Evolutionary conservation across 139 green algal genomes (phyloP).

Genomic region (Chlorella ohadii): DNA sequence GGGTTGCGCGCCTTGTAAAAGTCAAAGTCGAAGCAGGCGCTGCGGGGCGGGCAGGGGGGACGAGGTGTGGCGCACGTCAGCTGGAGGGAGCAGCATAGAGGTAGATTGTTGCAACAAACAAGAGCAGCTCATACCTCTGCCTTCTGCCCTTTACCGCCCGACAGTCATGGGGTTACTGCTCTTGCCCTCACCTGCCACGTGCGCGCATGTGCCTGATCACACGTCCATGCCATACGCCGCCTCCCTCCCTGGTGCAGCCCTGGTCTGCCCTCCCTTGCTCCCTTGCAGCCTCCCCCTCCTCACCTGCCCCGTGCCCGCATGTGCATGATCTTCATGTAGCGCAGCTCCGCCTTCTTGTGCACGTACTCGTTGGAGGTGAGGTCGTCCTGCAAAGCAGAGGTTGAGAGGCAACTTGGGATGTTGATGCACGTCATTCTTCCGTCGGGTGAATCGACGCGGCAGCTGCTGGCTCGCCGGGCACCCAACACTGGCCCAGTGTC

Average conservation of each 20-base stretch:
- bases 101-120: too few relatives aligned
- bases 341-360: conserved; percentile 17
- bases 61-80: not conserved
- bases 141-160: too few relatives aligned
- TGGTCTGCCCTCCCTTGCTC: too few relatives aligned
- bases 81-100: too few relatives aligned
- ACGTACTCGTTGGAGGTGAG: conserved; percentile 51
- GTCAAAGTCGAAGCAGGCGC: conserved; percentile 72
- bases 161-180: too few relatives aligned
- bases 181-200: conserved; percentile 21
- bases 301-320: conserved; percentile 40
- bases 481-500: not conserved
- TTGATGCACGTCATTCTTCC: too few relatives aligned
- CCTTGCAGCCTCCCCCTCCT: too few relatives aligned
- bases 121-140: too few relatives aligned
- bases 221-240: too few relatives aligned
- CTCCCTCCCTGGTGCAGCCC: too few relatives aligned
- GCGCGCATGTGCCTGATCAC: conserved; percentile 32
- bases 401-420: not conserved
- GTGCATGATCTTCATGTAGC: conserved; percentile 24
- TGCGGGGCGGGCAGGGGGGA: not conserved
- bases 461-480: too few relatives aligned
- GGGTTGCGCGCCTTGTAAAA: conserved; percentile 60
- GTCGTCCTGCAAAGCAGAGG: conserved; percentile 3
- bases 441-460: too few relatives aligned